Evolutionary conservation across 495 filamentous ascomycete species (phyloP).

Genomic region (Penicillium roqueforti): DNA sequence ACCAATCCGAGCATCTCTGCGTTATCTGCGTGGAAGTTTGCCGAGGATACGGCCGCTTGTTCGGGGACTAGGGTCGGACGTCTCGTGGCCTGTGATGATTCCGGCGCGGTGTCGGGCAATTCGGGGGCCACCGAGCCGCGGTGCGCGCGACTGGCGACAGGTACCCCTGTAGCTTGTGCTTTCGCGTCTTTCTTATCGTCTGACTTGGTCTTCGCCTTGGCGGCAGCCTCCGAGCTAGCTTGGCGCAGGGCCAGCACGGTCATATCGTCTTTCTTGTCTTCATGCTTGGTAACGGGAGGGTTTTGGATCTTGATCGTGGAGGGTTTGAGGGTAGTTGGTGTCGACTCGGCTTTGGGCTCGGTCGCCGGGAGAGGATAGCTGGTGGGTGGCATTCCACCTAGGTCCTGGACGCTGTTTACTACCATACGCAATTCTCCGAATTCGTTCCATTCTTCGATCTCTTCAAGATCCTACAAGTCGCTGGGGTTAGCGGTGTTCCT

Average conservation of each 20-base stretch:
- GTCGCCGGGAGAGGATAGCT: slow-evolving; percentile 40
- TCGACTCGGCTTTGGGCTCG: slow-evolving; percentile 27
- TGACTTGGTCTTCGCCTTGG: slow-evolving; percentile 48
- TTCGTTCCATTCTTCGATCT: slow-evolving; percentile 99
- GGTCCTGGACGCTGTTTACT: slow-evolving; percentile 49
- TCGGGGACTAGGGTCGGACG: slow-evolving; percentile 40
- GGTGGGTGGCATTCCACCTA: slow-evolving; percentile 40
- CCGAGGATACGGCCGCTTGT: slow-evolving; percentile 40
- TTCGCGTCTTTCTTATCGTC: slow-evolving; percentile 18
- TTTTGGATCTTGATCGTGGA: slow-evolving; percentile 43
- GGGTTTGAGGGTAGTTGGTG: slow-evolving; percentile 32
- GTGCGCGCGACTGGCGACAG: slow-evolving; percentile 7
- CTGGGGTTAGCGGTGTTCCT: not conserved
- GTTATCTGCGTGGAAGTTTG: slow-evolving; percentile 43
- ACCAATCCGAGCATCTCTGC: slow-evolving; percentile 39
- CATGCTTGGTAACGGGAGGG: slow-evolving; percentile 34
- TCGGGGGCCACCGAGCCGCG: slow-evolving; percentile 34
- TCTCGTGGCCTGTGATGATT: slow-evolving; percentile 26
- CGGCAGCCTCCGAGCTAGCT: slow-evolving; percentile 66
- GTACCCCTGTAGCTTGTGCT: slow-evolving; percentile 9
- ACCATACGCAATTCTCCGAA: slow-evolving; percentile 90
- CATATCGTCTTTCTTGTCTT: slow-evolving; percentile 30
- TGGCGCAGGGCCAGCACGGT: slow-evolving; percentile 56
- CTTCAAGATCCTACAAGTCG: slow-evolving; percentile 71
- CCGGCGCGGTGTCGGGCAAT: slow-evolving; percentile 28